Evolutionary conservation across 2,329 filamentous ascomycete species (phyloP), one percentile per base, ranked within the genome.

Genomic region (Chaetomium sp.): DNA sequence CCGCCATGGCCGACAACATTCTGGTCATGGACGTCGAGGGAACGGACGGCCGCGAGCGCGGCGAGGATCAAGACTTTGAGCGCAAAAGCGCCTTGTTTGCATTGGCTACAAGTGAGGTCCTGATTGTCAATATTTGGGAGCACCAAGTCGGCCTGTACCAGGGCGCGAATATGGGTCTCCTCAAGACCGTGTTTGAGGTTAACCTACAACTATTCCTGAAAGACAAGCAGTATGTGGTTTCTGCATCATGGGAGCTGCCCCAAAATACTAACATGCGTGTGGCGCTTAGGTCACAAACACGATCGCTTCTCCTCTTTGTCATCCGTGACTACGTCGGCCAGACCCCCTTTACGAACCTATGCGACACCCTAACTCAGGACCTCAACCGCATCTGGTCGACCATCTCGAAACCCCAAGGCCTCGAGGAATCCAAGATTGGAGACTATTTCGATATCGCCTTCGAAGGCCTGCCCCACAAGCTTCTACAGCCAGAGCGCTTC

Each of bases 381-480:
- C 79, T 99, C 59, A 86, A 85, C 50, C 89, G 92, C 69, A 90
- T 99, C 65, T 99, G 94, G 94, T 81, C 87, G 2, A 88, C 89
- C 49, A 86, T 99, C 58, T 91, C 91, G 42, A 99, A 99, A 70
- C 94, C 94, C 4, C 74, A 85, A 36, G 92, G 92, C 0, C 79
- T 97, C 55, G 94, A 99, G 69, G 84, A 85, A 62, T 92, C 92
- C 19, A 84, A 80, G 55, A 97, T 99, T 62, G 89, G 94, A 65
- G 92, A 99, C 69, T 99, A 97, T 75, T 99, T 99, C 67, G 94
- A 99, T 74, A 97, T 99, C 72, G 91, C 91, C 53, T 99, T 99
- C 68, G 89, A 91, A 48, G 91, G 92, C 0, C 80, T 99, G 27
- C 94, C 94, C 4, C 94, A 99, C 78, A 99, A 99, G 76, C 91